Percentiles rank a stretch among this genome's conserved stretches.
These are phyloP conservation scores for Pseudopithomyces chartarum DNA, from an alignment of 2,329 filamentous ascomycete species.

Conservation along the genomic window DNA sequence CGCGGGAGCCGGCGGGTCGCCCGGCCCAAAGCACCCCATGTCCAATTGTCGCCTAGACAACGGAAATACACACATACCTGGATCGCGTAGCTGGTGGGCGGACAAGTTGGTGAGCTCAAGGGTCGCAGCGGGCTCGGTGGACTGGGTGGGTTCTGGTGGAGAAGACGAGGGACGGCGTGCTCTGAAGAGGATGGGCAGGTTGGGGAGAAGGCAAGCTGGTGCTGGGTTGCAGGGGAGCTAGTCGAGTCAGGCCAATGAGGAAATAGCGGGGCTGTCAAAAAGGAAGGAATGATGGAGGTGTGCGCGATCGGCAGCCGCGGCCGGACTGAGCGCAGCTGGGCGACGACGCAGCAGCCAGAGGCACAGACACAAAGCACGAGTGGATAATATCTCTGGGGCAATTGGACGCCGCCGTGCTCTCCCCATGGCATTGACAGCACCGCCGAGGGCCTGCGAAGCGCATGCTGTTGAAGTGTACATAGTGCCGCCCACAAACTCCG, in stretches of 20 bases:
- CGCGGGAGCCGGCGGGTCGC: constrained; percentile 33
- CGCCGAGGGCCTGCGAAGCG: too few species aligned
- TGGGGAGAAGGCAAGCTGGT: constrained; percentile 7
- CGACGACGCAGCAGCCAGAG: too few species aligned
- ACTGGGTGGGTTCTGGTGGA: background rate
- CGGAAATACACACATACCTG: constrained; percentile 34
- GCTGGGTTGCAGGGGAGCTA: constrained; percentile 1
- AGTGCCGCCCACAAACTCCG: background rate
- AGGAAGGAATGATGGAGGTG: constrained; percentile 5
- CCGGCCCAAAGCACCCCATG: constrained; percentile 31
- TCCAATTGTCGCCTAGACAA: constrained; percentile 27
- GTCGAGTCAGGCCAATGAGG: constrained; percentile 5
- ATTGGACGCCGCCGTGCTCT: too few species aligned
- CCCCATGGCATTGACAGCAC: too few species aligned
- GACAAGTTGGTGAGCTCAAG: background rate
- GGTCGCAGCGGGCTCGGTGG: constrained; percentile 1
- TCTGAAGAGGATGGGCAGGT: background rate
- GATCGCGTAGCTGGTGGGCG: constrained; percentile 4
- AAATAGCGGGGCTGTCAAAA: constrained; percentile 1
- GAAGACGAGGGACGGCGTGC: constrained; percentile 4
- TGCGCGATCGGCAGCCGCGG: constrained; percentile 5
- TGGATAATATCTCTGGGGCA: too few species aligned
- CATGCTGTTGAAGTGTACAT: too few species aligned
- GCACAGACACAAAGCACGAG: too few species aligned
- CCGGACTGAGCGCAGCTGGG: background rate